These are phyloP conservation scores for Candida labiduridarum DNA, from an alignment of 1,139 yeast genomes.

Conservation along the genomic window DNA sequence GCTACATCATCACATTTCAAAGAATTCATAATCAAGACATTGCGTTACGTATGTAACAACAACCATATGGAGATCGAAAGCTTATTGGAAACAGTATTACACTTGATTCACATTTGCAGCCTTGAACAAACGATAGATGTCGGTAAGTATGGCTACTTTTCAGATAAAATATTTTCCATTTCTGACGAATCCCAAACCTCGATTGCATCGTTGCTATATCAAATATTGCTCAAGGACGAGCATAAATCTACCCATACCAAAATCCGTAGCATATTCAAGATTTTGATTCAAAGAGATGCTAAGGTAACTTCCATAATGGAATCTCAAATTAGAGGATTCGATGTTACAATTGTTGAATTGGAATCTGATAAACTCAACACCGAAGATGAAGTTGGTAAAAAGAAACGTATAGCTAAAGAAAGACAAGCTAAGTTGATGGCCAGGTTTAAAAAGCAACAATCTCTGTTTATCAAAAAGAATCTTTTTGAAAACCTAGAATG, in stretches of 20 bases:
- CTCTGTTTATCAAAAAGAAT: constrained; percentile 60
- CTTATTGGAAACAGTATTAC: constrained; percentile 61
- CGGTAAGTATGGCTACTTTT: constrained; percentile 35
- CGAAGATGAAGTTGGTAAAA: constrained; percentile 56
- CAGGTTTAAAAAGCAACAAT: constrained; percentile 77
- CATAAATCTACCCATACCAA: constrained; percentile 51
- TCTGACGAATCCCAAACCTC: constrained; percentile 35
- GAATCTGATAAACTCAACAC: constrained; percentile 18
- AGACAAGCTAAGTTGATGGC: constrained; percentile 75
- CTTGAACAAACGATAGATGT: constrained; percentile 34
- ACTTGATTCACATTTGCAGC: constrained; percentile 63
- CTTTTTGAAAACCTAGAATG: constrained; percentile 34
- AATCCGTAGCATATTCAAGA: constrained; percentile 54
- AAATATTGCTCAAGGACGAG: constrained; percentile 40
- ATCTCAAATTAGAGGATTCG: constrained; percentile 25
- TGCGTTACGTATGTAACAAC: constrained; percentile 43
- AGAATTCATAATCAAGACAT: constrained; percentile 51
- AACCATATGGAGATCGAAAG: constrained; percentile 52
- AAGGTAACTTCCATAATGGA: constrained; percentile 24
- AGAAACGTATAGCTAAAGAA: constrained; percentile 69
- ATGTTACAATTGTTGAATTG: constrained; percentile 20
- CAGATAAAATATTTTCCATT: constrained; percentile 31
- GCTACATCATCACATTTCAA: constrained; percentile 55
- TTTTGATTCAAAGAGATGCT: constrained; percentile 31
- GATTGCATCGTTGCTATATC: constrained; percentile 49